phyloP scores from a whole-genome alignment of 2,329 filamentous ascomycete genomes.

The Microcyclospora pomicola region DNA sequence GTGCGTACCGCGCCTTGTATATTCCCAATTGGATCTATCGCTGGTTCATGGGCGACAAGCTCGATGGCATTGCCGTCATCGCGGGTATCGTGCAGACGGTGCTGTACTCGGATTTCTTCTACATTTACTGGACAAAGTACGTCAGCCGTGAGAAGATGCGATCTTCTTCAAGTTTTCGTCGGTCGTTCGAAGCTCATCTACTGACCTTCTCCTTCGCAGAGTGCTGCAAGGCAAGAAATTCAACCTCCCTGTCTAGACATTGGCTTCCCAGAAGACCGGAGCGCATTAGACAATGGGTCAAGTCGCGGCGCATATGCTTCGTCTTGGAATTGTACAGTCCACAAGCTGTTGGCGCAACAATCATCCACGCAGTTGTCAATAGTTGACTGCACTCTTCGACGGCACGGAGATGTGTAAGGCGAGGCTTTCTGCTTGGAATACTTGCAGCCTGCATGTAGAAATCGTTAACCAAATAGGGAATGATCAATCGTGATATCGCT shows the following conservation, averaged over 20 bases:
- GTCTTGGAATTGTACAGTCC: not conserved
- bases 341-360: not conserved
- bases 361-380: not conserved
- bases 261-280: not conserved
- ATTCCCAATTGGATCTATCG: conserved; percentile 98
- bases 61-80: conserved; percentile 75
- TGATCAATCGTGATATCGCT: too few species aligned
- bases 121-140: conserved; percentile 95
- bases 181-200: too few species aligned
- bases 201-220: conserved; percentile 16
- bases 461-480: too few species aligned
- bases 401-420: not conserved
- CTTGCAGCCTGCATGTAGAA: too few species aligned
- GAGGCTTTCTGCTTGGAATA: not conserved
- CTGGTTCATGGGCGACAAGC: conserved; percentile 58
- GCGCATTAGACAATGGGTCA: not conserved
- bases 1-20: conserved; percentile 82
- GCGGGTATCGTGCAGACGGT: conserved; percentile 89
- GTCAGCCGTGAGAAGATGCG: conserved; percentile 17
- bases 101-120: conserved; percentile 98
- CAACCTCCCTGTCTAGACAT: conserved; percentile 36
- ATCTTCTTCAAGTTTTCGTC: not conserved
- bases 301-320: too few species aligned
- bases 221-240: conserved; percentile 41
- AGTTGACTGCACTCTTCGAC: not conserved